A percentile compares a stretch with the other conserved stretches of the same genome.
Conservation (phyloP, 768 basidiomycete genomes). For the Mrakia blollopis region DNA sequence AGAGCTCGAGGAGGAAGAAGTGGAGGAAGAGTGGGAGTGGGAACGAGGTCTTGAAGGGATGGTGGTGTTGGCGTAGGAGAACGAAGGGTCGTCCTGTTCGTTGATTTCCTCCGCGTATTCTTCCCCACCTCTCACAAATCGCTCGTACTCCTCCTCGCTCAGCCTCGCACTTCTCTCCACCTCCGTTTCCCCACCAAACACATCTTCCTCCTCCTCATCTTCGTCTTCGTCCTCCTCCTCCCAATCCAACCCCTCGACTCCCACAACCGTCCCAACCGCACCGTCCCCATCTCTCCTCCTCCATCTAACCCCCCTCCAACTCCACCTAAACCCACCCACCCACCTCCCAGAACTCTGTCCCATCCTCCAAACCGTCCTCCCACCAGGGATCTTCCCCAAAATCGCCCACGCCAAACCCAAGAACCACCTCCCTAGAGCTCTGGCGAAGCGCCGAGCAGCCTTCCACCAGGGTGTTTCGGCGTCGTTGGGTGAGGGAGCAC, state of each 20-base stretch:
- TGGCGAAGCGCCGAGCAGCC: neutral
- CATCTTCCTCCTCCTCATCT: neutral
- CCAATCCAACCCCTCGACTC: neutral
- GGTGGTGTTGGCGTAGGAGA: neutral
- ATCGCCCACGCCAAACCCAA: neutral
- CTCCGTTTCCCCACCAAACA: too few species aligned
- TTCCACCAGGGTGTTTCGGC: neutral
- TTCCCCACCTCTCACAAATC: neutral
- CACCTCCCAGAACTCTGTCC: neutral
- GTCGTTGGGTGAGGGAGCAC: neutral
- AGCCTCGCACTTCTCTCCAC: neutral
- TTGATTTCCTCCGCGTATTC: neutral
- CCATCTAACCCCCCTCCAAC: constrained; percentile 12
- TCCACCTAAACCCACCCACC: neutral
- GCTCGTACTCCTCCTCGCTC: neutral
- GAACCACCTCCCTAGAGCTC: neutral
- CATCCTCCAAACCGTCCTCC: neutral
- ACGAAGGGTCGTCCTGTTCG: constrained; percentile 23
- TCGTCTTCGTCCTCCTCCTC: neutral
- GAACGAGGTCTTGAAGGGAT: neutral
- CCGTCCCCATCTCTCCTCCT: neutral
- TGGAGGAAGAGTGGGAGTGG: neutral
- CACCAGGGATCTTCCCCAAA: constrained; percentile 12
- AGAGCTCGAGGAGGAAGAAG: neutral
- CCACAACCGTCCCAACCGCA: neutral